A percentile compares a stretch with the other conserved stretches of the same genome.
Conservation (phyloP, 768 basidiomycete species). For the Cystofilobasidium bisporidii region DNA sequence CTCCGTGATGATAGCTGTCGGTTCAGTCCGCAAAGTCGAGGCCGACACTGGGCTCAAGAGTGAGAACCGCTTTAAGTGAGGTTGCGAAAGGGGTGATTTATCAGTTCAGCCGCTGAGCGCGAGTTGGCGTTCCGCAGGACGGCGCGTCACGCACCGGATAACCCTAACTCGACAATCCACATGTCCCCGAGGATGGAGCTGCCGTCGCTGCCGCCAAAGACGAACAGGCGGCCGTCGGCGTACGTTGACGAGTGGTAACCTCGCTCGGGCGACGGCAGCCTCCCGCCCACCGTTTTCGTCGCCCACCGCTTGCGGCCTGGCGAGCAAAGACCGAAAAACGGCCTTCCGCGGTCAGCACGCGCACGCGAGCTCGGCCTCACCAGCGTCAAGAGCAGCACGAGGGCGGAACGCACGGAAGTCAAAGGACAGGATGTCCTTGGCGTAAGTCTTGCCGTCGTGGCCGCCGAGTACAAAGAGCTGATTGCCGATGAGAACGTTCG, state of each 20-base stretch:
- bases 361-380: too few relatives aligned
- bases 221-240: conserved; percentile 72
- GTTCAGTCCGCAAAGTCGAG: not conserved
- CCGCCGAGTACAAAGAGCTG: conserved; percentile 79
- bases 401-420: conserved; percentile 58
- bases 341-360: too few relatives aligned
- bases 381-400: not conserved
- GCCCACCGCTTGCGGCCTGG: conserved; percentile 9
- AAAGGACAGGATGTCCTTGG: conserved; percentile 62
- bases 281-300: not conserved
- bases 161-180: conserved; percentile 64
- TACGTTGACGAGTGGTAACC: conserved; percentile 78
- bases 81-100: not conserved
- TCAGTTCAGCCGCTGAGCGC: too few relatives aligned
- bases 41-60: not conserved
- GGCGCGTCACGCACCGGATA: conserved; percentile 2
- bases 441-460: conserved; percentile 68
- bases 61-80: not conserved
- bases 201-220: conserved; percentile 69
- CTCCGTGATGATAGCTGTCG: not conserved
- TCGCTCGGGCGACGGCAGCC: conserved; percentile 55
- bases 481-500: conserved; percentile 10
- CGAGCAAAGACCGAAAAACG: not conserved
- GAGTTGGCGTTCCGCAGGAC: not conserved
- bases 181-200: conserved; percentile 66